These are phyloP conservation scores for Puccinia hordei DNA, from an alignment of 1,284 basidiomycete genomes.

Conservation along the genomic window DNA sequence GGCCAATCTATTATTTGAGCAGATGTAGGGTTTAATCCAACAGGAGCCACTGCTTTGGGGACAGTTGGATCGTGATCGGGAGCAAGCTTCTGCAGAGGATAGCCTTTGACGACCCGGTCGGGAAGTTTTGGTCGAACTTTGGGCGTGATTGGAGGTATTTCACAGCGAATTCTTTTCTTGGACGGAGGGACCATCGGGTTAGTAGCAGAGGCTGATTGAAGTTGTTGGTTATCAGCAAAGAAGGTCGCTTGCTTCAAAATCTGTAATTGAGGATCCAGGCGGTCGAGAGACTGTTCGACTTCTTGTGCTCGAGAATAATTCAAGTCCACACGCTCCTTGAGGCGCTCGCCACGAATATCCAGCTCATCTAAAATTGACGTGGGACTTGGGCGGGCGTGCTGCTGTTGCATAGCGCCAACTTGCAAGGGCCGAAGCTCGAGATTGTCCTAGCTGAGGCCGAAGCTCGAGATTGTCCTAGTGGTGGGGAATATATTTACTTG, in stretches of 20 bases:
- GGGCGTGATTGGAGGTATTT: slow-evolving; percentile 17
- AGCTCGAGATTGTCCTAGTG: neutral
- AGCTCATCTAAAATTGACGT: neutral
- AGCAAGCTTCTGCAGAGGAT: slow-evolving; percentile 16
- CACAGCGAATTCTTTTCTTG: neutral
- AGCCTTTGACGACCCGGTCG: neutral
- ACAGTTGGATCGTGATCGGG: slow-evolving; percentile 24
- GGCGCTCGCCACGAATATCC: neutral
- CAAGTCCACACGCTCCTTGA: neutral
- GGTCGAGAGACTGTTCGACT: neutral
- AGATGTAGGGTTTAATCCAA: slow-evolving; percentile 23
- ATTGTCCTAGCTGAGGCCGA: neutral
- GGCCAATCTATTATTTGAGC: slow-evolving; percentile 30
- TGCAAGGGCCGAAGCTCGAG: too few relatives aligned
- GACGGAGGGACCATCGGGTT: neutral
- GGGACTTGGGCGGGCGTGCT: neutral
- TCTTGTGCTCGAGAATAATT: neutral
- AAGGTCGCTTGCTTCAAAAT: neutral
- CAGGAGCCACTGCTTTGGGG: slow-evolving; percentile 21
- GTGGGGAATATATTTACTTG: too few relatives aligned
- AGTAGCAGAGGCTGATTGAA: neutral
- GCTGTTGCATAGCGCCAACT: slow-evolving; percentile 6
- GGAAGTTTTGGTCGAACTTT: slow-evolving; percentile 22
- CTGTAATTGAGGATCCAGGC: neutral
- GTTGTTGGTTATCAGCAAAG: neutral